These are phyloP conservation scores for Arbutus unedo DNA, from an alignment of 148 eudicot species.

Conservation along the genomic window DNA sequence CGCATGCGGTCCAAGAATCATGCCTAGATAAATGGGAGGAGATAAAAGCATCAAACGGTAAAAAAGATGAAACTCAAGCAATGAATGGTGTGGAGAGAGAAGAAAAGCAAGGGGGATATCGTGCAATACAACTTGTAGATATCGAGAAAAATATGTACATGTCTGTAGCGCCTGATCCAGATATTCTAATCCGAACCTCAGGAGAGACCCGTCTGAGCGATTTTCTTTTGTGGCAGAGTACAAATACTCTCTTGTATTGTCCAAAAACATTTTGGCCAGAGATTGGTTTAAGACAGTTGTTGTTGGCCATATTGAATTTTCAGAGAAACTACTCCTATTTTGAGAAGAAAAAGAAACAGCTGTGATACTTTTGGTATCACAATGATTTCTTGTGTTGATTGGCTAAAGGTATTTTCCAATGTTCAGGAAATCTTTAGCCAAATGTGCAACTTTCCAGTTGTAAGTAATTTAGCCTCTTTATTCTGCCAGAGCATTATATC, in stretches of 20 bases:
- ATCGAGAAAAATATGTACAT: constrained; percentile 32
- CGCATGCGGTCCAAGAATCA: constrained; percentile 20
- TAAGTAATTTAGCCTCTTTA: background rate
- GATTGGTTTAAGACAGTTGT: constrained; percentile 36
- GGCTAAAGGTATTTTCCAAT: background rate
- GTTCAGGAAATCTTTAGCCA: background rate
- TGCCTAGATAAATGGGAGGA: constrained; percentile 10
- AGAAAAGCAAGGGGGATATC: background rate
- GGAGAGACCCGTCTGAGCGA: constrained; percentile 39
- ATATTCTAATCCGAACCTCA: constrained; percentile 36
- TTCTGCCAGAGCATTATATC: background rate
- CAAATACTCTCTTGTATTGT: constrained; percentile 20
- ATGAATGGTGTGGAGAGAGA: background rate
- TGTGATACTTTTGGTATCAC: constrained; percentile 1
- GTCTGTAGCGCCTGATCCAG: constrained; percentile 37
- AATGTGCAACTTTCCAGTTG: background rate
- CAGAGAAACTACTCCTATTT: constrained; percentile 33
- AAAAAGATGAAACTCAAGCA: background rate
- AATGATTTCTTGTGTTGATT: background rate
- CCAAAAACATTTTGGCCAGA: constrained; percentile 41
- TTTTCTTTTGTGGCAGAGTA: constrained; percentile 37
- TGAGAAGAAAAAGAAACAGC: constrained; percentile 26
- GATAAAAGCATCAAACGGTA: background rate
- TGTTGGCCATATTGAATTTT: constrained; percentile 32
- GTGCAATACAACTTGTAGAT: constrained; percentile 19